A percentile compares a stretch with the other conserved stretches of the same genome.
phyloP scores from a whole-genome alignment of 129 eudicot genomes.

The Pittosporum tobira region DNA sequence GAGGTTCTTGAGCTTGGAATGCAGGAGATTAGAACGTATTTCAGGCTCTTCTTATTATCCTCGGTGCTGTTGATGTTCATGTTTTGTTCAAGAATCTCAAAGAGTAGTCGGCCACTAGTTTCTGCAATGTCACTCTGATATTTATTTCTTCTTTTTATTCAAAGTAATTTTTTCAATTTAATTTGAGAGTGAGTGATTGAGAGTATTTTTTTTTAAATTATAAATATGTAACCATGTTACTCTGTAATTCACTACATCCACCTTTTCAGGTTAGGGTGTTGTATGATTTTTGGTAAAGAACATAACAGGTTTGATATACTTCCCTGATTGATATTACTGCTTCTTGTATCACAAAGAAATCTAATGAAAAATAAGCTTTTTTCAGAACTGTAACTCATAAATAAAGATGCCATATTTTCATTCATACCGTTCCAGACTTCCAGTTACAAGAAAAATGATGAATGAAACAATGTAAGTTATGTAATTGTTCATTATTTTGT shows the following conservation, averaged over 20 bases:
- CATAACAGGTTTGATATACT: background rate
- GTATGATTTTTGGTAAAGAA: background rate
- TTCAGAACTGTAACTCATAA: too few relatives aligned
- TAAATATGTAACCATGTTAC: background rate
- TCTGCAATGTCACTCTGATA: conserved; percentile 45
- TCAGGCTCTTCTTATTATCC: conserved; percentile 81
- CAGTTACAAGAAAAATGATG: background rate
- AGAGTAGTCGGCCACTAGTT: conserved; percentile 68
- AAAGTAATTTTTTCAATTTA: background rate
- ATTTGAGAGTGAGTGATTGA: background rate
- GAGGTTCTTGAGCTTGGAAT: conserved; percentile 90
- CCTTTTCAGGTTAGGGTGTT: background rate
- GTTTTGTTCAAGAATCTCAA: conserved; percentile 93
- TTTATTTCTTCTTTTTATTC: background rate
- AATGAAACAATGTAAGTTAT: background rate
- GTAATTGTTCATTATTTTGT: conserved; percentile 1
- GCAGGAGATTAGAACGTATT: conserved; percentile 85
- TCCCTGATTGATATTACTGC: background rate
- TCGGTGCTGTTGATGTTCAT: conserved; percentile 88
- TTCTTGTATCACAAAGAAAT: too few relatives aligned
- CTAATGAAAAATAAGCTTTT: background rate
- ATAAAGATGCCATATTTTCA: background rate
- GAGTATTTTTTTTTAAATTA: background rate
- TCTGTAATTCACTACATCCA: background rate
- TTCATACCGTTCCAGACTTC: background rate